These are phyloP conservation scores for Leccinum colubrinum DNA, from an alignment of 1,284 basidiomycete species.

Conservation along the genomic window DNA sequence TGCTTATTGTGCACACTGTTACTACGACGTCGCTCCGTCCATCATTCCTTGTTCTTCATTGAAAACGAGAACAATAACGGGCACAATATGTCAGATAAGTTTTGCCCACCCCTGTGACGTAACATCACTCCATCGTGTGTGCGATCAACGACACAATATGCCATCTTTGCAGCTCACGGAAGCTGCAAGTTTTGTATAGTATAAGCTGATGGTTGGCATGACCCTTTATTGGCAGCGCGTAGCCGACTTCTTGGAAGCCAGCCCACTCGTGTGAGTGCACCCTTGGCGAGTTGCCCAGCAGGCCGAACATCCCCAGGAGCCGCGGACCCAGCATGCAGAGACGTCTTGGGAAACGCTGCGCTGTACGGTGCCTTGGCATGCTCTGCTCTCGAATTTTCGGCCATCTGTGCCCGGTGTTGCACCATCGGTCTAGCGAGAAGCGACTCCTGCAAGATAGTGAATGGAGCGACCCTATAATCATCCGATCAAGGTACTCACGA, in stretches of 20 bases:
- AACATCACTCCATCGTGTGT: slow-evolving; percentile 4
- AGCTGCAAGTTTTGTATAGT: slow-evolving; percentile 22
- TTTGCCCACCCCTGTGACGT: slow-evolving; percentile 5
- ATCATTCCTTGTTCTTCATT: slow-evolving; percentile 9
- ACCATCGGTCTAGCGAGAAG: slow-evolving; percentile 50
- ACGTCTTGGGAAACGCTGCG: slow-evolving; percentile 32
- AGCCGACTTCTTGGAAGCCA: slow-evolving; percentile 26
- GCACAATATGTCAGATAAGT: neutral
- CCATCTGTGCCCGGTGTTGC: slow-evolving; percentile 24
- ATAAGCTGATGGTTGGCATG: slow-evolving; percentile 19
- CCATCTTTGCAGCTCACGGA: slow-evolving; percentile 14
- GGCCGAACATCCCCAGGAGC: slow-evolving; percentile 49
- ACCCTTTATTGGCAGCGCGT: slow-evolving; percentile 9
- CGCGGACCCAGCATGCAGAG: slow-evolving; percentile 44
- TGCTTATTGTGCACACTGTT: slow-evolving; percentile 17
- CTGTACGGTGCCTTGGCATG: slow-evolving; percentile 30
- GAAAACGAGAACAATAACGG: slow-evolving; percentile 16
- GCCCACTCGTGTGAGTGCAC: slow-evolving; percentile 39
- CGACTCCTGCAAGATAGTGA: slow-evolving; percentile 41
- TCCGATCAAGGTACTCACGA: slow-evolving; percentile 37
- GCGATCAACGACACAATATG: neutral
- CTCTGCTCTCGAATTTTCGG: slow-evolving; percentile 30
- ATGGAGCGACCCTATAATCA: neutral
- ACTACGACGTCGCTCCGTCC: neutral
- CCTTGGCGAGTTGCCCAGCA: slow-evolving; percentile 46